Conservation (phyloP, 2,329 filamentous ascomycete species). For the Cucurbitaria berberidis region DNA sequence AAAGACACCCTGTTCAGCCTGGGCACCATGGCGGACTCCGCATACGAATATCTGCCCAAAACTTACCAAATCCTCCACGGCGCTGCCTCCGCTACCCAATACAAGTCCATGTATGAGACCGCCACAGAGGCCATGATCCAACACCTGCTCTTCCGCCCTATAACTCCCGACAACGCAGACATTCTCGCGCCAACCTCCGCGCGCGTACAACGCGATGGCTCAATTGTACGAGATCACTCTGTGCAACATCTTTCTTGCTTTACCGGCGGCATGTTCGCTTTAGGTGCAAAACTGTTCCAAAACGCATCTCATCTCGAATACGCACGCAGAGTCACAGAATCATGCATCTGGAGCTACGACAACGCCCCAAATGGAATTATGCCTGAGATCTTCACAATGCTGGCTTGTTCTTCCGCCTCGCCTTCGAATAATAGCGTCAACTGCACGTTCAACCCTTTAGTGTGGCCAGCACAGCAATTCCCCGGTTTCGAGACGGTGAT, state of each 20-base stretch:
- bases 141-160: constrained; percentile 56
- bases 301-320: constrained; percentile 58
- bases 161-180: constrained; percentile 52
- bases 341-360: constrained; percentile 66
- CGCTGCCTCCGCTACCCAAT: constrained; percentile 43
- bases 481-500: constrained; percentile 61
- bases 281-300: constrained; percentile 66
- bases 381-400: constrained; percentile 62
- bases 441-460: constrained; percentile 7
- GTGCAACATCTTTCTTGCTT: constrained; percentile 68
- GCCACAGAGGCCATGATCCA: constrained; percentile 48
- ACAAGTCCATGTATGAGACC: constrained; percentile 61
- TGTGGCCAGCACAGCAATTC: constrained; percentile 22
- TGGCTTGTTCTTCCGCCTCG: constrained; percentile 51
- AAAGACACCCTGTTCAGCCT: constrained; percentile 48
- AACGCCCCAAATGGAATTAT: constrained; percentile 62
- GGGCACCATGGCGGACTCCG: constrained; percentile 40
- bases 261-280: constrained; percentile 69
- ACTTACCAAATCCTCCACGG: constrained; percentile 27
- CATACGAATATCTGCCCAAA: constrained; percentile 48
- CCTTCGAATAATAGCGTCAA: constrained; percentile 45
- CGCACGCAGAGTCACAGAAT: constrained; percentile 63
- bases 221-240: constrained; percentile 21
- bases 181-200: constrained; percentile 47
- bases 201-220: constrained; percentile 36